Conservation (phyloP, 257 asterid species). For the Henckelia pumila region DNA sequence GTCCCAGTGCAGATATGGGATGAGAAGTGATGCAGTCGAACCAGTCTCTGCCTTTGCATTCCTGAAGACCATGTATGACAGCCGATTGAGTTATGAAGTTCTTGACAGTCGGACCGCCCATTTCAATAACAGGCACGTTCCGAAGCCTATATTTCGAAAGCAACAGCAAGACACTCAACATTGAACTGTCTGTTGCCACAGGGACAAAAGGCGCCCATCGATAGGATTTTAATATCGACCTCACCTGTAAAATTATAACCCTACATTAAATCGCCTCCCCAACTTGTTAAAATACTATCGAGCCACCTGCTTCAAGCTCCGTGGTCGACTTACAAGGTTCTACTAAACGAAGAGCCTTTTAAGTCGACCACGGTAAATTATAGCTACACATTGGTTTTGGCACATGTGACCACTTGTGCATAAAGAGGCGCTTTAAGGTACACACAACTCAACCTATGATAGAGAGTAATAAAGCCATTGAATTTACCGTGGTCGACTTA, state of each 20-base stretch:
- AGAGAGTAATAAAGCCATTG: background rate
- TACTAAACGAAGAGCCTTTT: conserved; percentile 88
- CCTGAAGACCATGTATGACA: conserved; percentile 65
- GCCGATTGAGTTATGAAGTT: conserved; percentile 96
- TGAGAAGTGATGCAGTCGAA: conserved; percentile 61
- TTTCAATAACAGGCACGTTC: conserved; percentile 75
- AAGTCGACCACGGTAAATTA: conserved; percentile 67
- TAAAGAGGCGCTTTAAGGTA: background rate
- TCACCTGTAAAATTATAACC: conserved; percentile 44
- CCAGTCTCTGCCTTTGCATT: conserved; percentile 85
- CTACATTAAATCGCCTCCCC: too few relatives aligned
- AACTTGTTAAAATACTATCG: background rate
- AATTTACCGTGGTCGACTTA: conserved; percentile 69
- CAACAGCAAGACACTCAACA: conserved; percentile 69
- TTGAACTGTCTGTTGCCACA: conserved; percentile 58
- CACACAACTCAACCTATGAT: background rate
- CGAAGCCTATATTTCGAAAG: conserved; percentile 87
- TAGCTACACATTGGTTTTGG: background rate
- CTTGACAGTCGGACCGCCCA: conserved; percentile 49
- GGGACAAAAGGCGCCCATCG: conserved; percentile 89
- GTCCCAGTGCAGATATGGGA: conserved; percentile 69
- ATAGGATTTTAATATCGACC: conserved; percentile 67
- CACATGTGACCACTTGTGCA: background rate
- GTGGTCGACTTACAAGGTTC: conserved; percentile 80
- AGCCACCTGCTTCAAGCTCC: background rate